Base-by-base conservation (phyloP, 148 eudicot species). In the Beta vulgaris region DNA sequence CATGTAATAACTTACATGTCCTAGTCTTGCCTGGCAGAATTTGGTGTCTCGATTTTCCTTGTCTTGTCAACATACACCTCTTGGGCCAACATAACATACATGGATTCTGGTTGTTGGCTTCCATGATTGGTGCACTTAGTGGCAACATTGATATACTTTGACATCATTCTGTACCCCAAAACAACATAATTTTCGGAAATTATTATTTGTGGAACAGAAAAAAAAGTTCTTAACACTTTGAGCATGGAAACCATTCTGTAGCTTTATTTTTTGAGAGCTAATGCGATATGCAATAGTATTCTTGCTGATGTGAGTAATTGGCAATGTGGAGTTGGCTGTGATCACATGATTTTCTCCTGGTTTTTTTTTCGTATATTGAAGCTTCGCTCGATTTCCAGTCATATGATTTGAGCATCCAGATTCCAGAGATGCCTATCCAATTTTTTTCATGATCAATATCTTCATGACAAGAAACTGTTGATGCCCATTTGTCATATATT, bases 31-130 rank as follows among this genome's bases (percentile, higher is more conserved):
- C 29, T 79, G 73, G 49, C 59, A 71, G 3, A 71, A 72, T 78
- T 39, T 9, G 6, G 9, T 13, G 32, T 78, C 46, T 72, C 67
- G 43, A 43, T 73, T 18, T 67, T 73, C 19, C 61, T 57, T 40
- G 68, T 79, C 42, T 67, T 79, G 35, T 73, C 73, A n/a, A 73
- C 19, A 36, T 72, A 73, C 2, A 19, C 26, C 12, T 10, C 42
- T 42, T 78, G n/a, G 3, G 40, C 53, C 26, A 51, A 57, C 73
- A 79, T 73, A 16, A 59, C 77, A 28, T 74, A 73, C 16, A 79
- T 44, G 11, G 64, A 79, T 12, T 79, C 69, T 5, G 74, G 16
- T 2, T 40, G 12, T 19, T 43, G 35, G 70, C 78, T 28, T 68
- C 63, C 69, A 68, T 35, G 2, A 68, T 21, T 9, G 78, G 70